Evolutionary conservation across 2,329 filamentous ascomycete species (phyloP).

Genomic region (Aureobasidium sp.): DNA sequence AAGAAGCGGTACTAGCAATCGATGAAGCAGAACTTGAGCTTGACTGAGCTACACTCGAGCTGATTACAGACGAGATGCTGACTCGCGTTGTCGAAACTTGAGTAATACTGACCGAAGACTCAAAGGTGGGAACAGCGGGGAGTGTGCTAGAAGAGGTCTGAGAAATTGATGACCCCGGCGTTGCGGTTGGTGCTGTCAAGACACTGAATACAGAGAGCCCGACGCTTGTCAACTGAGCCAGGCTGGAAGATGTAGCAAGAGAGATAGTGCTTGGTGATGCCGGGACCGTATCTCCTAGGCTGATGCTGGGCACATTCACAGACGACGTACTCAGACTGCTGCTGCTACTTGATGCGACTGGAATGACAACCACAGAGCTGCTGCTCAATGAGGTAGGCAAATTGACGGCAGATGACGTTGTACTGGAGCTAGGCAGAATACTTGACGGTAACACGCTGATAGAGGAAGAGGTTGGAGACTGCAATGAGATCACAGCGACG

Average conservation of each 20-base stretch:
- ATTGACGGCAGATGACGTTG: background rate
- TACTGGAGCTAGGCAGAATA: background rate
- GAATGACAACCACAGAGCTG: background rate
- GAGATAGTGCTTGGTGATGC: background rate
- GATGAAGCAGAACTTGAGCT: too few relatives aligned
- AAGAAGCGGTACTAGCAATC: background rate
- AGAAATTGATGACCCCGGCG: too few relatives aligned
- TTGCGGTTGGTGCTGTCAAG: background rate
- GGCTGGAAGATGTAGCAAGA: background rate
- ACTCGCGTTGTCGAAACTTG: background rate
- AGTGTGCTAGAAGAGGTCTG: too few relatives aligned
- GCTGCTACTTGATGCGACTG: background rate
- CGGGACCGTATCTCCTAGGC: background rate
- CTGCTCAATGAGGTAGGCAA: background rate
- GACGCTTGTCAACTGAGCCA: background rate
- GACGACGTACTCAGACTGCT: background rate
- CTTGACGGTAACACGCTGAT: background rate
- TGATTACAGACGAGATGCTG: background rate
- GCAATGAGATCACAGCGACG: background rate
- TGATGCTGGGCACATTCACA: background rate
- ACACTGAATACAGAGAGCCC: background rate
- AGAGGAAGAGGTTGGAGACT: background rate
- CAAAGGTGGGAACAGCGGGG: background rate
- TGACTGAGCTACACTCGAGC: too few relatives aligned
- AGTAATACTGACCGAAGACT: background rate